Conservation (phyloP, 2,329 filamentous ascomycete species). For the Parafenestella ontariensis region DNA sequence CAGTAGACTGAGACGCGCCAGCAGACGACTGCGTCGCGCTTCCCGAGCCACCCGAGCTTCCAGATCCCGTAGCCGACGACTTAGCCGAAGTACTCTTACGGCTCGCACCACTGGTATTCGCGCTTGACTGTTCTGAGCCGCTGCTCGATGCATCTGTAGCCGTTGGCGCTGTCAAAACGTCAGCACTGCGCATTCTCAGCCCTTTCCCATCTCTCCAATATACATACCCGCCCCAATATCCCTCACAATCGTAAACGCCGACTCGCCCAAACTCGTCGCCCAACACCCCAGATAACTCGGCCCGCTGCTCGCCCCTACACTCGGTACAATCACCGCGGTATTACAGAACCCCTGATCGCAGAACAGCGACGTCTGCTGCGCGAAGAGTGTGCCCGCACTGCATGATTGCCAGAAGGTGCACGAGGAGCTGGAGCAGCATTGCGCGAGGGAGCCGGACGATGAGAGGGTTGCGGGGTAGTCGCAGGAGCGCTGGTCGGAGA, state of each 20-base stretch:
- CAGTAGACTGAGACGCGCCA: constrained; percentile 2
- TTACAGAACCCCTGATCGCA: constrained; percentile 35
- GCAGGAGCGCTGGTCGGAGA: constrained; percentile 29
- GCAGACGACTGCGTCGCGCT: constrained; percentile 10
- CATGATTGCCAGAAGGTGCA: constrained; percentile 34
- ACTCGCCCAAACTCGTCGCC: constrained; percentile 27
- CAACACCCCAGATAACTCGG: constrained; percentile 31
- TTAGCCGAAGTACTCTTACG: constrained; percentile 3
- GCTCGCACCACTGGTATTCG: background rate
- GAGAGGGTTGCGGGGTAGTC: constrained; percentile 34
- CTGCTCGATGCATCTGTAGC: background rate
- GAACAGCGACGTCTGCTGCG: constrained; percentile 23
- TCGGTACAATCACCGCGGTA: constrained; percentile 29
- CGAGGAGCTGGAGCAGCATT: constrained; percentile 25
- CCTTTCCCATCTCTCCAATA: background rate
- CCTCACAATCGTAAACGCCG: constrained; percentile 13
- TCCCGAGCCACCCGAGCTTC: background rate
- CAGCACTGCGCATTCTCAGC: no score
- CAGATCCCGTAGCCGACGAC: constrained; percentile 3
- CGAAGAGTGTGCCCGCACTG: constrained; percentile 23
- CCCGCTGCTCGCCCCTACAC: constrained; percentile 23
- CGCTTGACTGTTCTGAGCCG: background rate
- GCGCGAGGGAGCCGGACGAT: constrained; percentile 22
- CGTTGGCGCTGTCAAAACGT: background rate
- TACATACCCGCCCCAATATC: constrained; percentile 13